phyloP scores from a whole-genome alignment of 225 moss, liverwort and hornwort species.

The Ulota crispa region DNA sequence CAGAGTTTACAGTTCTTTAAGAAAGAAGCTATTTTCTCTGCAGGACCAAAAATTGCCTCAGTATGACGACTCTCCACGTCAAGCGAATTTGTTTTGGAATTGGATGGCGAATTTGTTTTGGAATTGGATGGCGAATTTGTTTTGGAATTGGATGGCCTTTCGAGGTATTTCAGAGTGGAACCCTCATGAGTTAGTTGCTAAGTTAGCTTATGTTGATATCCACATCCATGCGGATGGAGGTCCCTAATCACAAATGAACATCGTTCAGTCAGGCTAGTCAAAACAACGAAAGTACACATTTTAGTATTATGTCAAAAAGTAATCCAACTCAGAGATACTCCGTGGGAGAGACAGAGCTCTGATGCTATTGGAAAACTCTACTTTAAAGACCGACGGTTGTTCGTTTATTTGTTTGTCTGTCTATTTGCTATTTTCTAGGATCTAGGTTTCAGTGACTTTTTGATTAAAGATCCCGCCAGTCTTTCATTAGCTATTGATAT shows the following conservation, averaged over 20 bases:
- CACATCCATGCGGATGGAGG: not conserved
- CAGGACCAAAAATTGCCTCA: conserved; percentile 14
- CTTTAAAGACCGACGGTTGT: not conserved
- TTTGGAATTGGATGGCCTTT: not conserved
- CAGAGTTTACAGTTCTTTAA: not conserved
- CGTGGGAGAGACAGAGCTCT: not conserved
- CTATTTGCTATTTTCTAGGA: not conserved
- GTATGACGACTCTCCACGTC: not conserved
- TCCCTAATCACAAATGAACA: not conserved
- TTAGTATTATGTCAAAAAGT: not conserved
- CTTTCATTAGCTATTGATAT: not conserved
- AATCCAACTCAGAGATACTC: not conserved
- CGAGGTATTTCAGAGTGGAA: not conserved
- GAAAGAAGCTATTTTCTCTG: not conserved
- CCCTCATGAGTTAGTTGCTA: not conserved
- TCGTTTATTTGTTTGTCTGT: not conserved
- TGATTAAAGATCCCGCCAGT: not conserved
- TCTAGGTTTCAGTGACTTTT: not conserved
- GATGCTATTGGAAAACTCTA: not conserved
- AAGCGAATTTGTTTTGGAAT: not conserved
- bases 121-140: not conserved
- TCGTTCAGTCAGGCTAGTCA: not conserved
- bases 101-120: not conserved
- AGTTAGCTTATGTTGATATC: not conserved
- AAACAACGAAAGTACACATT: not conserved